These are phyloP conservation scores for Themeda triandra DNA, from an alignment of 176 grass and related monocot genomes.

Conservation along the genomic window DNA sequence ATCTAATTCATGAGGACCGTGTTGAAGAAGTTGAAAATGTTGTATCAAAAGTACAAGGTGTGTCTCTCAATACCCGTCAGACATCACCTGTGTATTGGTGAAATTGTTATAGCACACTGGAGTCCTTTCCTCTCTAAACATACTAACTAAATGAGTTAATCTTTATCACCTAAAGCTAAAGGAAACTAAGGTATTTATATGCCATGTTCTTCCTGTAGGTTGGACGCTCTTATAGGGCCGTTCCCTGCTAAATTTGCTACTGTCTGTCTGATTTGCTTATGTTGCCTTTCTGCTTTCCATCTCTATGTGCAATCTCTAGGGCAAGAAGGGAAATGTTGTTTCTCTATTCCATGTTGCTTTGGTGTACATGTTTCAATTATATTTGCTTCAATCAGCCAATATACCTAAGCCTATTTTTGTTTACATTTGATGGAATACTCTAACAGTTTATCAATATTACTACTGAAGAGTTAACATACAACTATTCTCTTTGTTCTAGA, in stretches of 20 bases:
- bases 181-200: neutral
- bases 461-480: neutral
- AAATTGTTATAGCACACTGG: neutral
- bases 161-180: neutral
- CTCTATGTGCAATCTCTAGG: neutral
- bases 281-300: neutral
- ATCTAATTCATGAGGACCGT: constrained; percentile 79
- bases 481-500: constrained; percentile 37
- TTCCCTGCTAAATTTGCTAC: neutral
- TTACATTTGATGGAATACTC: neutral
- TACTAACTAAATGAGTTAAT: neutral
- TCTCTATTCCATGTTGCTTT: neutral
- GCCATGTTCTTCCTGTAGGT: neutral
- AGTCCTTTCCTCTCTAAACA: neutral
- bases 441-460: neutral
- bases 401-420: neutral
- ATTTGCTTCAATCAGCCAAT: neutral
- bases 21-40: constrained; percentile 79
- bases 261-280: neutral
- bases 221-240: neutral
- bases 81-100: neutral
- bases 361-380: neutral
- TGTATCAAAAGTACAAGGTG: constrained; percentile 89
- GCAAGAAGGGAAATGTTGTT: neutral
- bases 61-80: neutral